Evolutionary conservation across 805 yeast genomes (phyloP).

Genomic region (Candida sonorensis): DNA sequence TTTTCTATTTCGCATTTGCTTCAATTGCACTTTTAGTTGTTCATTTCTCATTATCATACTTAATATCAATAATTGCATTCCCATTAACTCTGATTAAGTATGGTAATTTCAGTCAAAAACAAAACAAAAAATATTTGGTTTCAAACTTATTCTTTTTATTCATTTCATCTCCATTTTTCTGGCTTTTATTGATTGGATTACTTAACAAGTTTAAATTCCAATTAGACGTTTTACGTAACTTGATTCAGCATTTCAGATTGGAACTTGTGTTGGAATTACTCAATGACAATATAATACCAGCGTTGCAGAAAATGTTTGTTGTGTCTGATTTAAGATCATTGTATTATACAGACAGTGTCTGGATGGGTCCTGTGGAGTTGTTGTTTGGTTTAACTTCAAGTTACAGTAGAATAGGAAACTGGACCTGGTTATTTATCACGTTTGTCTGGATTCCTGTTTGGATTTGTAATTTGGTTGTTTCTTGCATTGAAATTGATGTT

Average conservation of each 20-base stretch:
- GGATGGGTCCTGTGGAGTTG: slow-evolving; percentile 33
- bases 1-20: slow-evolving; percentile 59
- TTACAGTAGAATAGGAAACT: slow-evolving; percentile 64
- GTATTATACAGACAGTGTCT: slow-evolving; percentile 7
- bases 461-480: slow-evolving; percentile 33
- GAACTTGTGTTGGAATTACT: slow-evolving; percentile 13
- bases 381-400: slow-evolving; percentile 50
- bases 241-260: slow-evolving; percentile 23
- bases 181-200: slow-evolving; percentile 22
- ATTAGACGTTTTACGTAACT: slow-evolving; percentile 23
- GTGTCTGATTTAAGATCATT: too few relatives aligned
- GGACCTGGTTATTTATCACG: slow-evolving; percentile 77
- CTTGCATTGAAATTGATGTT: slow-evolving; percentile 16
- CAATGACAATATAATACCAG: slow-evolving; percentile 10
- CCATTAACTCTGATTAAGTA: slow-evolving; percentile 64
- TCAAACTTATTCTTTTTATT: slow-evolving; percentile 20
- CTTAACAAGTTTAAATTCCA: slow-evolving; percentile 17
- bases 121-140: too few relatives aligned
- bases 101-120: slow-evolving; percentile 9
- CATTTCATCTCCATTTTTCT: slow-evolving; percentile 26
- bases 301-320: too few relatives aligned
- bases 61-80: slow-evolving; percentile 61
- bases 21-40: slow-evolving; percentile 70
- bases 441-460: slow-evolving; percentile 84
- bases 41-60: slow-evolving; percentile 75